phyloP scores from a whole-genome alignment of 768 basidiomycete species.

The Trametes elegans region DNA sequence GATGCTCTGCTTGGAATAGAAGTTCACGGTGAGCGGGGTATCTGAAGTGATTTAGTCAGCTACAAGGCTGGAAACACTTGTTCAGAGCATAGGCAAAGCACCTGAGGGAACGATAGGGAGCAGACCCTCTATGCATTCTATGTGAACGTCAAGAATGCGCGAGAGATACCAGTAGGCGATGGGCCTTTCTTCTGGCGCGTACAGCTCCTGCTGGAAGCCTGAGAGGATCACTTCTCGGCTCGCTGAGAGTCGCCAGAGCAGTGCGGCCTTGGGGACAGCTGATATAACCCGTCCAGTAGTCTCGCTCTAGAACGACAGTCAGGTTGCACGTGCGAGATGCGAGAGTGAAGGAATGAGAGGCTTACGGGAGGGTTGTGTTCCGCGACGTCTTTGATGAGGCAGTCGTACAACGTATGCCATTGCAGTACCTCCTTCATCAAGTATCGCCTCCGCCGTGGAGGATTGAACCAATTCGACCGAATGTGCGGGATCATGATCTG shows the following conservation, averaged over 20 bases:
- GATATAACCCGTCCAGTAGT: conserved; percentile 7
- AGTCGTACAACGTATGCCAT: conserved; percentile 65
- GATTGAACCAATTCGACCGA: conserved; percentile 65
- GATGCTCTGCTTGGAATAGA: conserved; percentile 46
- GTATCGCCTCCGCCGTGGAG: conserved; percentile 61
- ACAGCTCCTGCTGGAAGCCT: conserved; percentile 76
- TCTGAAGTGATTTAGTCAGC: conserved; percentile 28
- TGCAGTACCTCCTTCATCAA: conserved; percentile 61
- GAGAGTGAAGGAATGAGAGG: background rate
- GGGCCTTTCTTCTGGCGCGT: conserved; percentile 61
- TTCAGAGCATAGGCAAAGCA: background rate
- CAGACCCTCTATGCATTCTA: conserved; percentile 52
- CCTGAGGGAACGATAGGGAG: conserved; percentile 25
- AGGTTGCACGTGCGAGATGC: background rate
- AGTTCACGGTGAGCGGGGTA: conserved; percentile 44
- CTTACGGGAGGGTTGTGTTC: conserved; percentile 22
- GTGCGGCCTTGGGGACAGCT: conserved; percentile 43
- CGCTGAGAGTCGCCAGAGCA: conserved; percentile 57
- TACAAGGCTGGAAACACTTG: background rate
- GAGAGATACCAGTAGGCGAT: conserved; percentile 77
- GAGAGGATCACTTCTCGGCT: conserved; percentile 70
- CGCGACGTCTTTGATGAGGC: conserved; percentile 31
- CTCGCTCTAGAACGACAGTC: conserved; percentile 13
- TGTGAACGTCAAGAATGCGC: conserved; percentile 55
- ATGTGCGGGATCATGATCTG: conserved; percentile 61